Percentiles rank a stretch among this genome's conserved stretches.
Conservation (phyloP, 1,139 yeast genomes). For the Diutina neorugosa region DNA sequence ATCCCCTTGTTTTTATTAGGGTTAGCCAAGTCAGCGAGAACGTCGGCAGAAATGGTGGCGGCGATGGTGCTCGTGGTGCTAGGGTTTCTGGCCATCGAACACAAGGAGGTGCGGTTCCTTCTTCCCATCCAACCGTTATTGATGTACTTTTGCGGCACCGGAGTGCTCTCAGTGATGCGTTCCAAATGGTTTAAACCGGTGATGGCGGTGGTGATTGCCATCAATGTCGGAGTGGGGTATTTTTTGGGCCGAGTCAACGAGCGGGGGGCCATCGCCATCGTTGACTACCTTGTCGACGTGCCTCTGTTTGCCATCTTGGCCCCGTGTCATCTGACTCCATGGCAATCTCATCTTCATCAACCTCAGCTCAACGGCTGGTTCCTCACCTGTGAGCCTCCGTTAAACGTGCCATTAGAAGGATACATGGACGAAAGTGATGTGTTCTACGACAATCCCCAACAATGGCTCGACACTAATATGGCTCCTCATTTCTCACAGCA, state of each 20-base stretch:
- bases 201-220: conserved; percentile 1
- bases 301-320: conserved; percentile 64
- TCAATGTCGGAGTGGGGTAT: conserved; percentile 33
- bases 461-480: conserved; percentile 24
- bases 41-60: conserved; percentile 5
- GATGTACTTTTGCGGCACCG: conserved; percentile 6
- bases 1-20: conserved; percentile 32
- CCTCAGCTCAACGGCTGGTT: conserved; percentile 47
- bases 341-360: conserved; percentile 76
- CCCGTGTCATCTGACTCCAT: conserved; percentile 97
- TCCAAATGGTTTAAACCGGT: conserved; percentile 12
- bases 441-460: conserved; percentile 55
- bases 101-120: conserved; percentile 88
- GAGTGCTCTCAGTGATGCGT: conserved; percentile 6
- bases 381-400: conserved; percentile 87
- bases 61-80: conserved; percentile 24
- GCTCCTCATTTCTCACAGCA: conserved; percentile 10
- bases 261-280: conserved; percentile 68
- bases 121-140: conserved; percentile 73
- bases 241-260: conserved; percentile 64
- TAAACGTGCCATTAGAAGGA: conserved; percentile 20
- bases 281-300: conserved; percentile 37
- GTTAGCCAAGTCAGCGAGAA: background rate
- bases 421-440: conserved; percentile 83
- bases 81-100: conserved; percentile 55